Base-by-base conservation (phyloP, 1,284 basidiomycete species). In the Termitomyces sp. region DNA sequence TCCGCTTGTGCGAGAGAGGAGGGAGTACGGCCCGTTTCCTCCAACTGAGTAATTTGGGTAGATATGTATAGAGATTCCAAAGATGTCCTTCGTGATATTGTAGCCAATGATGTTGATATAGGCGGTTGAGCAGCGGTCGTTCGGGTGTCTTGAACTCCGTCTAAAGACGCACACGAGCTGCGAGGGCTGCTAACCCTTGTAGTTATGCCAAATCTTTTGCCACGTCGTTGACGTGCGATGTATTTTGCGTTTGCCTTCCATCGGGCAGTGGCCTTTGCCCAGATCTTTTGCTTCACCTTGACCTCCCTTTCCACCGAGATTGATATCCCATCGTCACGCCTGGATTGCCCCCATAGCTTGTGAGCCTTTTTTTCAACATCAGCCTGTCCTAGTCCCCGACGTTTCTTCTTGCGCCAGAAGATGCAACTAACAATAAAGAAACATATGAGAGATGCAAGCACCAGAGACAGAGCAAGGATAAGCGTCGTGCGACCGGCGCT, bases 231-330 rank as follows among this genome's bases (percentile, higher is more conserved):
- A 39, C 83, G 78, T 13, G 78, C 78, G 24, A 79, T 73, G 53
- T 79, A 75, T 26, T 80, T 77, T 13, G 80, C 75, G 48, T 82
- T 81, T 2, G 76, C 77, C 61, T 76, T 82, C 86, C 86, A 89
- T 41, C 82, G 74, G 10, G 80, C 81, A 4, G 78, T 81, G 3
- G 84, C 83, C 53, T 70, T 75, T 2, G 78, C 75, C 83, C 84
- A 87, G 44, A 81, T 63, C 59, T 77, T 81, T 65, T 83, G 79
- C 62, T 78, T 79, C 8, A 67, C 68, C 48, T 75, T 77, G 7
- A 68, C 66, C 44, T 79, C 78, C 55, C 72, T 73, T 60, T 80
- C 76, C 15, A 67, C 62, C 17, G 66, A 65, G 13, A 72, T 70
- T 24, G 70, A 67, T 3, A 67, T 68, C 8, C 65, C 64, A 46